Evolutionary conservation across 169 alveolate species (phyloP).

Genomic region (Plasmodium falciparum): DNA sequence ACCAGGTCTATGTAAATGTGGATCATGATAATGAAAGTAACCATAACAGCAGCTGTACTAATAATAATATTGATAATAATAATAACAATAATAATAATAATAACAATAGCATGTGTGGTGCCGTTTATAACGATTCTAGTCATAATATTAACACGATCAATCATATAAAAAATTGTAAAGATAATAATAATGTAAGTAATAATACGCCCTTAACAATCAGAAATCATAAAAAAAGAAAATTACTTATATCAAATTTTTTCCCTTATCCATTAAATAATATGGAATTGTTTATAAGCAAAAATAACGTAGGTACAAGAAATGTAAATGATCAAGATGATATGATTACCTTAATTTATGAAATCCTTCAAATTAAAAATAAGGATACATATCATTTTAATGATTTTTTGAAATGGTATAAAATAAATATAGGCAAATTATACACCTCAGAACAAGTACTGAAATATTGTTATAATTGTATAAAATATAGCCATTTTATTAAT

Average conservation of each 20-base stretch:
- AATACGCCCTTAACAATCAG: not conserved
- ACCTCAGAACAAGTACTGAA: slow-evolving; percentile 55
- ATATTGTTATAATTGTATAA: slow-evolving; percentile 52
- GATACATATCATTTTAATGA: slow-evolving; percentile 15
- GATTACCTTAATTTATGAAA: slow-evolving; percentile 50
- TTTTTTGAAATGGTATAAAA: slow-evolving; percentile 62
- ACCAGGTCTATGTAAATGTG: not conserved
- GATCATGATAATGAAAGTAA: not conserved
- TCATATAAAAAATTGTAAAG: not conserved
- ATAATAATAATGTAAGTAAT: not conserved
- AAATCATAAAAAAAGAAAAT: not conserved
- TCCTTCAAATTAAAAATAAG: slow-evolving; percentile 27
- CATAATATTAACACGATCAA: not conserved
- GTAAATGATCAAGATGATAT: slow-evolving; percentile 70
- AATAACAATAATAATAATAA: not conserved
- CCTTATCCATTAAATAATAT: slow-evolving; percentile 69
- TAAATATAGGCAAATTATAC: slow-evolving; percentile 38
- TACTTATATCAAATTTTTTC: slow-evolving; percentile 41
- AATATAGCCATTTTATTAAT: slow-evolving; percentile 68
- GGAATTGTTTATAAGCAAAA: slow-evolving; percentile 67
- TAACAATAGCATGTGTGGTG: not conserved
- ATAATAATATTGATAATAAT: not conserved
- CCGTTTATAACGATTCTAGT: not conserved
- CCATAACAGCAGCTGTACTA: not conserved
- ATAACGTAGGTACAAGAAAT: slow-evolving; percentile 24